phyloP scores from a whole-genome alignment of 768 basidiomycete genomes.

The Xerocomellus amylosporus region DNA sequence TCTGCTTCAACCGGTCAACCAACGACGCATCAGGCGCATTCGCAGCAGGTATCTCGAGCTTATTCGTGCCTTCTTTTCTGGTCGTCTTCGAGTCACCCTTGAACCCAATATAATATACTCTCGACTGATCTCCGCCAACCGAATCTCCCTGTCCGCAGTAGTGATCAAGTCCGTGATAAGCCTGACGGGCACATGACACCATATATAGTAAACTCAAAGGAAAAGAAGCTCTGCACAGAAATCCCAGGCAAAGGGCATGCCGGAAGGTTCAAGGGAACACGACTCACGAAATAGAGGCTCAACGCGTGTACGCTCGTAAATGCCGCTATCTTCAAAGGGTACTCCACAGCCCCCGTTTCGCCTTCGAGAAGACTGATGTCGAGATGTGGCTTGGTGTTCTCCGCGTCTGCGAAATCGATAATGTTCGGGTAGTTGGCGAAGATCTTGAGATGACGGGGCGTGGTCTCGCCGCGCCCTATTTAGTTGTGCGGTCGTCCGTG shows the following conservation, averaged over 20 bases:
- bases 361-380: slow-evolving; percentile 70
- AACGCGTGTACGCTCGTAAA: slow-evolving; percentile 73
- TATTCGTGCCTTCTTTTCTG: slow-evolving; percentile 57
- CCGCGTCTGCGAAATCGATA: slow-evolving; percentile 74
- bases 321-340: slow-evolving; percentile 72
- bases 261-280: slow-evolving; percentile 8
- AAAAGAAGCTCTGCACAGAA: neutral
- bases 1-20: slow-evolving; percentile 57
- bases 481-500: slow-evolving; percentile 1
- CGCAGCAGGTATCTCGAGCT: slow-evolving; percentile 75
- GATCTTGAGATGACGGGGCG: slow-evolving; percentile 72
- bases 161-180: slow-evolving; percentile 14
- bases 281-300: slow-evolving; percentile 77
- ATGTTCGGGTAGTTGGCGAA: slow-evolving; percentile 74
- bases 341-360: slow-evolving; percentile 66
- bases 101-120: slow-evolving; percentile 81
- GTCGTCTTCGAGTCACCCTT: slow-evolving; percentile 62
- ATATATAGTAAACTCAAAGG: slow-evolving; percentile 25
- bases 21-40: slow-evolving; percentile 73
- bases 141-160: slow-evolving; percentile 55
- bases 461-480: slow-evolving; percentile 70
- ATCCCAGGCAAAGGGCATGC: slow-evolving; percentile 18
- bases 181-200: slow-evolving; percentile 5
- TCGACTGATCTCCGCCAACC: slow-evolving; percentile 58
- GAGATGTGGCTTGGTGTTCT: slow-evolving; percentile 65